Conservation (phyloP, 495 filamentous ascomycete genomes). For the Penicillium paradoxum region DNA sequence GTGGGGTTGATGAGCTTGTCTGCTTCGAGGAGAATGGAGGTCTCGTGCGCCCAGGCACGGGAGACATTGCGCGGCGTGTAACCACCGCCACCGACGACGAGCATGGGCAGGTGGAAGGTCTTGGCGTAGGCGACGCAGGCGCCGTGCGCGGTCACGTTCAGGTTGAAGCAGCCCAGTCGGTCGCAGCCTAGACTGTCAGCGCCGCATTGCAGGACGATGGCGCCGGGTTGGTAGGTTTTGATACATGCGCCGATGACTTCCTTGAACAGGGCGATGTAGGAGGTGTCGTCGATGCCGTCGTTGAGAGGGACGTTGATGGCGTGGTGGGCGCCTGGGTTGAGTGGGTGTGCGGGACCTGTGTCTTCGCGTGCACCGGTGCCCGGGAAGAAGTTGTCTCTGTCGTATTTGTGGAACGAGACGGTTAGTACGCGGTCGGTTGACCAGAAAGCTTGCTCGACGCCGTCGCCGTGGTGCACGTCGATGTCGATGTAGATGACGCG, state of each 20-base stretch:
- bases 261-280: conserved; percentile 81
- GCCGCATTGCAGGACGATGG: conserved; percentile 93
- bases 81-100: conserved; percentile 90
- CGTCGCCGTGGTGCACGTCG: conserved; percentile 96
- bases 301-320: conserved; percentile 63
- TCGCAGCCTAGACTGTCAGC: conserved; percentile 94
- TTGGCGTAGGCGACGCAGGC: conserved; percentile 87
- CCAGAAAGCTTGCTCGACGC: conserved; percentile 95
- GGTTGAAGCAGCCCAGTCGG: conserved; percentile 89
- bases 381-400: conserved; percentile 71
- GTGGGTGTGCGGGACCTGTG: conserved; percentile 54
- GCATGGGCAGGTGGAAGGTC: conserved; percentile 65
- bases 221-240: conserved; percentile 70
- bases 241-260: conserved; percentile 72
- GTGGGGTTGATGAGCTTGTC: conserved; percentile 63
- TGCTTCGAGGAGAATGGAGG: conserved; percentile 78
- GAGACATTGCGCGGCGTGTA: conserved; percentile 98
- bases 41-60: conserved; percentile 94
- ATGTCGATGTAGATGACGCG: conserved; percentile 97
- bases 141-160: conserved; percentile 90
- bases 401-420: conserved; percentile 95
- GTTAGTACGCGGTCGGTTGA: conserved; percentile 95
- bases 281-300: conserved; percentile 85
- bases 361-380: conserved; percentile 58
- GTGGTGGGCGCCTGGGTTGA: conserved; percentile 60